phyloP scores from a whole-genome alignment of 352 stramenopile genomes.

The Pythium periplocum region DNA sequence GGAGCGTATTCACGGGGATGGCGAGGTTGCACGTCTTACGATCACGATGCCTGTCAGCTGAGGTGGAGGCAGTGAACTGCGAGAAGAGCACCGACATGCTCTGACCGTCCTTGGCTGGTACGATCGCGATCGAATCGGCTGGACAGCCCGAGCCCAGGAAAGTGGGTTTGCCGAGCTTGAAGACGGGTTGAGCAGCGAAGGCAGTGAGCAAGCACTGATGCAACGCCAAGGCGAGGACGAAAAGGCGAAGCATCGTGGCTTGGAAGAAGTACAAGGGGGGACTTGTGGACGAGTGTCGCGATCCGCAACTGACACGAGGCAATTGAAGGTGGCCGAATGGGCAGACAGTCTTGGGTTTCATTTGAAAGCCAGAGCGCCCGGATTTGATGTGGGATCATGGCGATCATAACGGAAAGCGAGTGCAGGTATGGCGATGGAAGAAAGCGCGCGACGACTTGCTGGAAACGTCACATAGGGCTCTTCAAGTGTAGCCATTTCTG shows the following conservation, averaged over 20 bases:
- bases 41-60: neutral
- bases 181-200: conserved; percentile 11
- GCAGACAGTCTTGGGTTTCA: no score
- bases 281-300: neutral
- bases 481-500: no score
- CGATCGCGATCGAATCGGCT: conserved; percentile 12
- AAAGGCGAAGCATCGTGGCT: neutral
- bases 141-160: conserved; percentile 21
- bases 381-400: no score
- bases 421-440: no score
- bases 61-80: conserved; percentile 17
- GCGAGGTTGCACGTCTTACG: conserved; percentile 25
- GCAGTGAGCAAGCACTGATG: neutral
- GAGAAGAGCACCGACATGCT: conserved; percentile 21
- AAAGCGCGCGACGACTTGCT: no score
- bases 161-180: conserved; percentile 14
- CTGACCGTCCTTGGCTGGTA: conserved; percentile 14
- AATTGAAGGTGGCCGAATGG: neutral
- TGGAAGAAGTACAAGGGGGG: neutral
- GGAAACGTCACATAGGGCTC: no score
- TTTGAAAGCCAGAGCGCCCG: no score
- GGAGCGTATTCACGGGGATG: conserved; percentile 16
- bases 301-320: neutral
- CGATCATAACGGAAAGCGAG: no score
- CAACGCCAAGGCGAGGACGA: neutral